These are phyloP conservation scores for Fusarium zealandicum DNA, from an alignment of 2,329 filamentous ascomycete species.

Conservation along the genomic window DNA sequence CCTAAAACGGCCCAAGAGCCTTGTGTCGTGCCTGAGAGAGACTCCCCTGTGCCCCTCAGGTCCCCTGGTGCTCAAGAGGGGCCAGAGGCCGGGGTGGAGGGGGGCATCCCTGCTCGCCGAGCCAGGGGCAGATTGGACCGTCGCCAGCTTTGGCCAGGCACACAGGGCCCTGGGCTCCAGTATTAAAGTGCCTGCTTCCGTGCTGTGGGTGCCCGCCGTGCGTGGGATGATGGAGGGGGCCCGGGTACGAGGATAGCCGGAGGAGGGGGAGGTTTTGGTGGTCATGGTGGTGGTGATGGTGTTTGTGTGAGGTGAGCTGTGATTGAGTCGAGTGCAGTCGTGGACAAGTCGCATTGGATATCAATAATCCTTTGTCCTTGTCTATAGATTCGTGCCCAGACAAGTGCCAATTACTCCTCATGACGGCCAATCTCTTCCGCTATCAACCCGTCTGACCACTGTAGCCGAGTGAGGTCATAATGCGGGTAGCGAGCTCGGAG, in stretches of 20 bases:
- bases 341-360: no score
- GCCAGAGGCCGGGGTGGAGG: slow-evolving; percentile 9
- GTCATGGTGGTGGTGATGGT: neutral
- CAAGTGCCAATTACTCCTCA: slow-evolving; percentile 3
- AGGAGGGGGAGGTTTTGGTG: neutral
- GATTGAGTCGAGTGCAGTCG: neutral
- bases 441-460: slow-evolving; percentile 9
- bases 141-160: slow-evolving; percentile 25
- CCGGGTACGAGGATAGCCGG: slow-evolving; percentile 2
- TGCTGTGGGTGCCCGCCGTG: slow-evolving; percentile 27
- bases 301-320: neutral
- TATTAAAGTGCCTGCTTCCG: slow-evolving; percentile 38
- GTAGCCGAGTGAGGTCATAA: slow-evolving; percentile 32
- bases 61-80: slow-evolving; percentile 19
- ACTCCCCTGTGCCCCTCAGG: slow-evolving; percentile 8
- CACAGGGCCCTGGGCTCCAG: slow-evolving; percentile 24
- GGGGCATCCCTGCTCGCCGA: slow-evolving; percentile 23
- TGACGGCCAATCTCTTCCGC: slow-evolving; percentile 1
- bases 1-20: slow-evolving; percentile 18
- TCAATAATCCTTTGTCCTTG: neutral
- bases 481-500: slow-evolving; percentile 22
- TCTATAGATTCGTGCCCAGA: neutral
- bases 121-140: slow-evolving; percentile 36
- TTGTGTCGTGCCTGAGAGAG: slow-evolving; percentile 18
- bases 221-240: slow-evolving; percentile 22